Conservation (phyloP, 768 basidiomycete genomes). For the Tricholoma sp. region DNA sequence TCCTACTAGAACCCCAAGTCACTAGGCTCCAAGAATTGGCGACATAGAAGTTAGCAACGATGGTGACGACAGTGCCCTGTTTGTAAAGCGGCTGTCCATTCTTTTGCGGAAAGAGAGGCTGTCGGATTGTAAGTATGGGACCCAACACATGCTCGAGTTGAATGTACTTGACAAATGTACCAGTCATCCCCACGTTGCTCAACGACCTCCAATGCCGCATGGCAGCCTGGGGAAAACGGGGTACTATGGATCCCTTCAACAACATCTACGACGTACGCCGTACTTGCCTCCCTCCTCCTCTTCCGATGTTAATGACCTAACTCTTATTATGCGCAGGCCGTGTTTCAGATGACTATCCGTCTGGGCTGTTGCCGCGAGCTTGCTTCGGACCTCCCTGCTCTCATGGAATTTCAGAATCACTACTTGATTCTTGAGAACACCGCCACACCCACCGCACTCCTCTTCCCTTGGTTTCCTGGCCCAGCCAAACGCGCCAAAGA, state of each 20-base stretch:
- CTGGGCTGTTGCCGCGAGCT: conserved; percentile 25
- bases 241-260: conserved; percentile 20
- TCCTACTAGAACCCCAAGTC: neutral
- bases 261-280: conserved; percentile 17
- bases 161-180: neutral
- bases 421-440: conserved; percentile 24
- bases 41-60: conserved; percentile 5
- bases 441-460: conserved; percentile 25
- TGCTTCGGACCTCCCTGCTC: conserved; percentile 12
- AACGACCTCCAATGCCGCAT: conserved; percentile 18
- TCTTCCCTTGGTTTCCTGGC: conserved; percentile 32
- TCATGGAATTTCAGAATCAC: conserved; percentile 13
- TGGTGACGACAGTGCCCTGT: conserved; percentile 17
- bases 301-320: neutral
- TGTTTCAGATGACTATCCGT: conserved; percentile 26
- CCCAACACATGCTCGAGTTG: too few relatives aligned
- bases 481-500: conserved; percentile 23
- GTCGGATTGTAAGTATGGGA: conserved; percentile 10
- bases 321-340: conserved; percentile 11
- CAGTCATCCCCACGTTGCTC: conserved; percentile 18
- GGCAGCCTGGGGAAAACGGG: conserved; percentile 18
- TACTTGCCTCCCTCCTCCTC: neutral
- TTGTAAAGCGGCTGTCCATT: conserved; percentile 10
- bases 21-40: conserved; percentile 3
- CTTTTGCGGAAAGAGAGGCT: conserved; percentile 12